Evolutionary conservation across 768 basidiomycete genomes (phyloP).

Genomic region (Tulasnella sp.): DNA sequence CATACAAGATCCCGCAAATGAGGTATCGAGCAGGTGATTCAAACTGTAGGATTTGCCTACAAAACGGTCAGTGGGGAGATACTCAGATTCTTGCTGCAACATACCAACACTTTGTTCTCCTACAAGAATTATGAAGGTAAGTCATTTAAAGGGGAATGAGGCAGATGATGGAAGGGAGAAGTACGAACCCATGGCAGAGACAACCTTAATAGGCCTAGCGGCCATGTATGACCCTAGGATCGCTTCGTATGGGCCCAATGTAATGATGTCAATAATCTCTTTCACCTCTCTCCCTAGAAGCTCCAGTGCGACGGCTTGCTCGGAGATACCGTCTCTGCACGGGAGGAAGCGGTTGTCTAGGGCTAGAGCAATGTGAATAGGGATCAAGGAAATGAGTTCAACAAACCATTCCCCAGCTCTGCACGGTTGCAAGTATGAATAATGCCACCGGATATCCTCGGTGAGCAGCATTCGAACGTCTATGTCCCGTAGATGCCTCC

Average conservation of each 20-base stretch:
- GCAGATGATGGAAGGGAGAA: not conserved
- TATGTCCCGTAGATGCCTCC: not conserved
- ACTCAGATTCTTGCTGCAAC: not conserved
- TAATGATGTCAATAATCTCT: slow-evolving; percentile 51
- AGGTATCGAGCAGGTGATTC: slow-evolving; percentile 61
- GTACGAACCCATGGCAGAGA: slow-evolving; percentile 56
- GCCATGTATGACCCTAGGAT: slow-evolving; percentile 61
- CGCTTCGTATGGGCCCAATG: slow-evolving; percentile 63
- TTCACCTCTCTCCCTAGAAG: slow-evolving; percentile 58
- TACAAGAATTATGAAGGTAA: not conserved
- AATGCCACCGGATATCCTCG: slow-evolving; percentile 33
- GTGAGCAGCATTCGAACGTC: slow-evolving; percentile 24
- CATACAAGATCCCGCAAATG: slow-evolving; percentile 52
- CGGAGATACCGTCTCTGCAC: slow-evolving; percentile 55
- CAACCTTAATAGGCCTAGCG: slow-evolving; percentile 60
- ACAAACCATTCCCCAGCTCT: slow-evolving; percentile 60
- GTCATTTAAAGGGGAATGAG: not conserved
- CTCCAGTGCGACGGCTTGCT: slow-evolving; percentile 48
- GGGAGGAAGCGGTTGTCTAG: slow-evolving; percentile 60
- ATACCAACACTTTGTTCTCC: slow-evolving; percentile 47
- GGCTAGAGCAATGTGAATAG: slow-evolving; percentile 60
- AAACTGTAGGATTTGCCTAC: slow-evolving; percentile 54
- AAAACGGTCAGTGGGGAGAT: not conserved
- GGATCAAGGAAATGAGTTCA: slow-evolving; percentile 58
- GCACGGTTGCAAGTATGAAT: slow-evolving; percentile 36